These are phyloP conservation scores for Musa acuminata DNA, from an alignment of 176 grass and related monocot species.

Conservation along the genomic window DNA sequence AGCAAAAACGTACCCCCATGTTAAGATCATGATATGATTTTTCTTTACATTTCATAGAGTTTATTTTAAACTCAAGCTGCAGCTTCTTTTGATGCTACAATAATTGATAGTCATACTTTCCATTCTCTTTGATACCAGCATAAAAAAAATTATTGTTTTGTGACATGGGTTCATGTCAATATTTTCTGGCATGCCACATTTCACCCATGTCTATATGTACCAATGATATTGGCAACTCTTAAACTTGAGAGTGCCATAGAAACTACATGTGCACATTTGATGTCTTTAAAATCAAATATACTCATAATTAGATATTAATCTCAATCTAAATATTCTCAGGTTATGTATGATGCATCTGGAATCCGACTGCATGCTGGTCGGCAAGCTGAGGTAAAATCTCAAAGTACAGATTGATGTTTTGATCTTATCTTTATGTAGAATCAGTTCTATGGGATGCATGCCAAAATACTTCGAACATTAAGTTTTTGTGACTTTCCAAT, in stretches of 20 bases:
- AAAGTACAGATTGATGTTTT: background rate
- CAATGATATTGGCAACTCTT: background rate
- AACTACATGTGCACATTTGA: too few species aligned
- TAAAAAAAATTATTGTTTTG: too few species aligned
- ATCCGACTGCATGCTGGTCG: constrained; percentile 86
- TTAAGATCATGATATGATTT: too few species aligned
- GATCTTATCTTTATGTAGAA: background rate
- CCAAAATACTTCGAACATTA: too few species aligned
- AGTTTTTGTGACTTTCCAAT: background rate
- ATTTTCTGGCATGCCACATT: background rate
- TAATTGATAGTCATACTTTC: background rate
- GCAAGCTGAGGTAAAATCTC: constrained; percentile 80
- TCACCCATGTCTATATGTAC: background rate
- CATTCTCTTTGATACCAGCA: background rate
- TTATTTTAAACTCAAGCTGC: too few species aligned
- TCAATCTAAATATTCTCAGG: constrained; percentile 29
- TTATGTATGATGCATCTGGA: constrained; percentile 99
- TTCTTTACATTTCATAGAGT: too few species aligned
- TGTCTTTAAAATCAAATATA: too few species aligned
- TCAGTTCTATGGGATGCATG: too few species aligned
- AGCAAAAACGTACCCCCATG: too few species aligned
- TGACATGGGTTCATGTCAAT: too few species aligned
- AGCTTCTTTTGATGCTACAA: background rate
- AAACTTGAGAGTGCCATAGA: background rate
- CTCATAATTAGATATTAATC: background rate